These are phyloP conservation scores for Lonicera japonica DNA, from an alignment of 129 eudicot species.

Conservation along the genomic window DNA sequence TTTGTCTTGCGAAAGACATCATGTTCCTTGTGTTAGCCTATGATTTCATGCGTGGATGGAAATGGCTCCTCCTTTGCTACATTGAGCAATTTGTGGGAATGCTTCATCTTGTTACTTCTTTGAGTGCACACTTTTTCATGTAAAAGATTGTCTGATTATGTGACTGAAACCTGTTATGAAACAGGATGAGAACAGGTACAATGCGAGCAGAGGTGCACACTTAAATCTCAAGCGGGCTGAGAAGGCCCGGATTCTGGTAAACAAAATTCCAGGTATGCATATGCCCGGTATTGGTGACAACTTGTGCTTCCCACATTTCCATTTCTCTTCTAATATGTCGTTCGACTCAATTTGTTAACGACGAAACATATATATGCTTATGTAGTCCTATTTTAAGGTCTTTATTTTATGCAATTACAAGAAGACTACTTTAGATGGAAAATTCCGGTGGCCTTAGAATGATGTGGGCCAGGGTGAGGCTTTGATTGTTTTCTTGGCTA, in stretches of 20 bases:
- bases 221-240: conserved; percentile 96
- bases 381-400: background rate
- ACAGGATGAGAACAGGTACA: conserved; percentile 95
- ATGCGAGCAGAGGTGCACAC: conserved; percentile 97
- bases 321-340: background rate
- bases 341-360: background rate
- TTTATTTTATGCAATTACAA: background rate
- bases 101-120: background rate
- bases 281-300: background rate
- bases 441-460: no score
- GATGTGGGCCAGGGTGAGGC: no score
- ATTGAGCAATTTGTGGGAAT: background rate
- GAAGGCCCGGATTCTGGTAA: conserved; percentile 81
- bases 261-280: conserved; percentile 94
- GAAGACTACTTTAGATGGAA: background rate
- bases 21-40: no score
- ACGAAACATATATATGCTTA: background rate
- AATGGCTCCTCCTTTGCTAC: no score
- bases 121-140: background rate
- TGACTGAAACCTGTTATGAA: conserved; percentile 3
- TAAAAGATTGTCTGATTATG: background rate
- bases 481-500: background rate
- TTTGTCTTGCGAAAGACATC: no score
- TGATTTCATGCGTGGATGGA: no score
- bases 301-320: background rate